Base-by-base conservation (phyloP, 139 green algal genomes). In the Chlamydomonas eustigma region DNA sequence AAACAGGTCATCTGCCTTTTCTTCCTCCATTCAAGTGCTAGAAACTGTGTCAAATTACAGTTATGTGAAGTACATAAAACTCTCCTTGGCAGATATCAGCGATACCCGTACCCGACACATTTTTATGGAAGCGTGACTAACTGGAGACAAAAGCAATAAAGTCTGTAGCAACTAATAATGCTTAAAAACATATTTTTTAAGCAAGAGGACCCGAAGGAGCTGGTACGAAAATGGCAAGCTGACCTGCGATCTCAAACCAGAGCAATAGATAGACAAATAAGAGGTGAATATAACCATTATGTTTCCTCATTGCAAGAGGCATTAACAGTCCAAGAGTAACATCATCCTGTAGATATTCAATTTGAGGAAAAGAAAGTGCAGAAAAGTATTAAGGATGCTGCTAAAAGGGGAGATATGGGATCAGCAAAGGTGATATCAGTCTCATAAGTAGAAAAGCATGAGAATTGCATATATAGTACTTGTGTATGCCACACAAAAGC, bases 281-380 rank as follows among this genome's bases (percentile, higher is more conserved):
- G 58, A 35, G 58, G 25, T 70, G 6, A 6, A 22, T 24, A 70
- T 35, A n/a, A n/a, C n/a, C n/a, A n/a, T n/a, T n/a, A n/a, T n/a
- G n/a, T n/a, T n/a, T n/a, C n/a, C n/a, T n/a, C n/a, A n/a, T n/a
- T n/a, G n/a, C n/a, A n/a, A n/a, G n/a, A n/a, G n/a, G n/a, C n/a
- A n/a, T n/a, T n/a, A n/a, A n/a, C n/a, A n/a, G n/a, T n/a, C n/a
- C n/a, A n/a, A n/a, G n/a, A n/a, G n/a, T n/a, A 63, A 18, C 28
- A 37, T 70, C 58, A 70, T 32, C 18, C 58, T 28, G 28, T 70
- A 91, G 89, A 95, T 36, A 88, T 97, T 1, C 73, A 92, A 76
- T 79, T 92, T 70, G 91, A 96, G 72, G 78, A 93, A 64, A 93
- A 94, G 73, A 92, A 93, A 36, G 88, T 90, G 0, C 72, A 92